Evolutionary conservation across 192 early-diverging fungal species (phyloP).

Genomic region (Podila clonocystis): DNA sequence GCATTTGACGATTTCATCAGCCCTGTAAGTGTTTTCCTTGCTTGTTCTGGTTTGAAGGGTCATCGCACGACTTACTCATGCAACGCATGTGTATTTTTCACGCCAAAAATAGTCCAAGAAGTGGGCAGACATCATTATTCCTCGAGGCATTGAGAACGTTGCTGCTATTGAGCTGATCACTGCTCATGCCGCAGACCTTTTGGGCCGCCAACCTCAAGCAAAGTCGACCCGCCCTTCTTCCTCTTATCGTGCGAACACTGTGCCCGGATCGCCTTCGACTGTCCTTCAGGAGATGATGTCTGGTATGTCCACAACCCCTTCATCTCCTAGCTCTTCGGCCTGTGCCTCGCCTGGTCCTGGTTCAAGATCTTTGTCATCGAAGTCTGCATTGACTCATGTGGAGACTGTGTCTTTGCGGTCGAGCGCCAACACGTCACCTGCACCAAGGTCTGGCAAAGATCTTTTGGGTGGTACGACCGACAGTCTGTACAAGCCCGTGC

Average conservation of each 20-base stretch:
- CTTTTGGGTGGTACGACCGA: slow-evolving; percentile 22
- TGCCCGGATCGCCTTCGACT: not conserved
- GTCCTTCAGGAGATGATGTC: slow-evolving; percentile 23
- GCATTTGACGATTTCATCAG: slow-evolving; percentile 90
- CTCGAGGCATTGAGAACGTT: slow-evolving; percentile 70
- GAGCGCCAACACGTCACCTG: slow-evolving; percentile 25
- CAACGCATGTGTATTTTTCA: not conserved
- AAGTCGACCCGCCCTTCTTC: slow-evolving; percentile 25
- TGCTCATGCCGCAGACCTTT: slow-evolving; percentile 52
- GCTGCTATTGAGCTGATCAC: slow-evolving; percentile 72
- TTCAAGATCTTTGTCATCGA: slow-evolving; percentile 4
- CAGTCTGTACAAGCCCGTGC: slow-evolving; percentile 44
- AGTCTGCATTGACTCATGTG: not conserved
- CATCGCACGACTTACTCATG: not conserved
- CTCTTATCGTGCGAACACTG: slow-evolving; percentile 3
- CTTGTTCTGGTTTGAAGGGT: not conserved
- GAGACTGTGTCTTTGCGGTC: slow-evolving; percentile 11
- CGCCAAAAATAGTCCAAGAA: slow-evolving; percentile 64
- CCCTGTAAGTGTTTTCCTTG: slow-evolving; percentile 58
- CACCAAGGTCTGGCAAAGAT: slow-evolving; percentile 20
- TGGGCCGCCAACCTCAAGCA: slow-evolving; percentile 23
- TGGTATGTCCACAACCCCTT: not conserved
- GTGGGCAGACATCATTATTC: slow-evolving; percentile 81
- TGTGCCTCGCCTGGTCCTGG: slow-evolving; percentile 20
- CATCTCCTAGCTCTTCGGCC: slow-evolving; percentile 15